phyloP scores from a whole-genome alignment of 108 stramenopile genomes.

The Nitzschia inconspicua region DNA sequence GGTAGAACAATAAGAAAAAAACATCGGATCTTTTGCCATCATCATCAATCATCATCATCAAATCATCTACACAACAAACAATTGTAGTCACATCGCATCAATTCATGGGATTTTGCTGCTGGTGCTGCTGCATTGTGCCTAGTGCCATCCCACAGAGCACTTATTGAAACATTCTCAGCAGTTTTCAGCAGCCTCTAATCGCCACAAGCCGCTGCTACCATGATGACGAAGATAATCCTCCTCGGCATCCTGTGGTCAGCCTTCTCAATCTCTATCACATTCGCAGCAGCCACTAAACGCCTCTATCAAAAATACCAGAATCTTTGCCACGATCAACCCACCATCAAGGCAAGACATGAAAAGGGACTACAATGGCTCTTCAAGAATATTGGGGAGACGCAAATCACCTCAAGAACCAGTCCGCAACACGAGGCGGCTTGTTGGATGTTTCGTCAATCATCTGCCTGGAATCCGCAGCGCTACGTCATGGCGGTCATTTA shows the following conservation, averaged over 20 bases:
- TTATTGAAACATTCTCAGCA: not conserved
- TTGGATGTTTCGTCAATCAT: constrained; percentile 47
- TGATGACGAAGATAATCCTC: not conserved
- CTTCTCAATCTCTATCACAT: not conserved
- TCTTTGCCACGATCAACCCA: constrained; percentile 18
- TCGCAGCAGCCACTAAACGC: not conserved
- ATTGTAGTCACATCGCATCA: too few relatives aligned
- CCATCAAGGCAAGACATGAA: constrained; percentile 21
- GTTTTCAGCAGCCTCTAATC: not conserved
- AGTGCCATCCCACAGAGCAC: not conserved
- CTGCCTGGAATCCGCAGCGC: constrained; percentile 27
- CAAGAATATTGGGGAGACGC: constrained; percentile 7
- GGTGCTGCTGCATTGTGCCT: not conserved
- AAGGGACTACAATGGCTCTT: constrained; percentile 13
- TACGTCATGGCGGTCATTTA: constrained; percentile 48
- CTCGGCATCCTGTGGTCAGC: not conserved
- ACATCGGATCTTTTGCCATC: too few relatives aligned
- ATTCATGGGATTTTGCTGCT: not conserved
- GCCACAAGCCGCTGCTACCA: not conserved
- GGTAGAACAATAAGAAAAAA: too few relatives aligned
- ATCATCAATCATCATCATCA: too few relatives aligned
- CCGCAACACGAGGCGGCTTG: constrained; percentile 57
- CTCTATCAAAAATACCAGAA: constrained; percentile 24
- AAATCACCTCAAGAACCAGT: constrained; percentile 3
- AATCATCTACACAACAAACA: too few relatives aligned